phyloP scores from a whole-genome alignment of 768 basidiomycete genomes.

The Phlegmacium glaucopus region DNA sequence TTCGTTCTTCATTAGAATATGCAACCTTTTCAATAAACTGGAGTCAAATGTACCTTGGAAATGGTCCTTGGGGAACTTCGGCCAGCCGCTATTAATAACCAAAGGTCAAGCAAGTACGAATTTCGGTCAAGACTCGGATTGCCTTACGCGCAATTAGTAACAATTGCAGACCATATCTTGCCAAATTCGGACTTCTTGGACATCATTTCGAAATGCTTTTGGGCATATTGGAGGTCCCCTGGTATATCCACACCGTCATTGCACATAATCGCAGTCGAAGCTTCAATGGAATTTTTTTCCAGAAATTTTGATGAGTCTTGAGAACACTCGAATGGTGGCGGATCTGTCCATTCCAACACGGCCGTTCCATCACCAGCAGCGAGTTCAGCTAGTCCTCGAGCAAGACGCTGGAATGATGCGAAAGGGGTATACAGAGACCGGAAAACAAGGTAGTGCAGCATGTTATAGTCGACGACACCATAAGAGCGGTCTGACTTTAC shows the following conservation, averaged over 20 bases:
- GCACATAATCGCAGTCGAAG: conserved; percentile 28
- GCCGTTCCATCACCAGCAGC: conserved; percentile 26
- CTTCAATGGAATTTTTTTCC: conserved; percentile 22
- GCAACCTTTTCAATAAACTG: no score
- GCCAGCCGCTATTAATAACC: conserved; percentile 22
- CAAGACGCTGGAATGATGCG: conserved; percentile 28
- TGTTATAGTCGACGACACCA: conserved; percentile 34
- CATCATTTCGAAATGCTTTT: conserved; percentile 30
- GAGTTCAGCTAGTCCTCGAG: conserved; percentile 32
- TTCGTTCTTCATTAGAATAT: not conserved
- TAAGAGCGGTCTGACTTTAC: conserved; percentile 26
- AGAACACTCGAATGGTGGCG: conserved; percentile 26
- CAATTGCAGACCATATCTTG: conserved; percentile 28
- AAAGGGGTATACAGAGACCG: conserved; percentile 33
- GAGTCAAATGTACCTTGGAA: conserved; percentile 12
- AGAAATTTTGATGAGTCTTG: conserved; percentile 22
- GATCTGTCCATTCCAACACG: conserved; percentile 18
- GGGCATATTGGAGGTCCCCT: conserved; percentile 28
- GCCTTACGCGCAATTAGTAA: conserved; percentile 28
- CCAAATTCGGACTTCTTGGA: conserved; percentile 25
- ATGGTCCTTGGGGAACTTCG: conserved; percentile 19
- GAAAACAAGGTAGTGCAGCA: conserved; percentile 29
- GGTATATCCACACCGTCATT: conserved; percentile 37
- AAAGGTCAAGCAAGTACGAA: not conserved
- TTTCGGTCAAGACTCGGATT: not conserved